A percentile compares a stretch with the other conserved stretches of the same genome.
These are phyloP conservation scores for Akanthomyces dipterigenus DNA, from an alignment of 2,329 filamentous ascomycete genomes.

Conservation along the genomic window DNA sequence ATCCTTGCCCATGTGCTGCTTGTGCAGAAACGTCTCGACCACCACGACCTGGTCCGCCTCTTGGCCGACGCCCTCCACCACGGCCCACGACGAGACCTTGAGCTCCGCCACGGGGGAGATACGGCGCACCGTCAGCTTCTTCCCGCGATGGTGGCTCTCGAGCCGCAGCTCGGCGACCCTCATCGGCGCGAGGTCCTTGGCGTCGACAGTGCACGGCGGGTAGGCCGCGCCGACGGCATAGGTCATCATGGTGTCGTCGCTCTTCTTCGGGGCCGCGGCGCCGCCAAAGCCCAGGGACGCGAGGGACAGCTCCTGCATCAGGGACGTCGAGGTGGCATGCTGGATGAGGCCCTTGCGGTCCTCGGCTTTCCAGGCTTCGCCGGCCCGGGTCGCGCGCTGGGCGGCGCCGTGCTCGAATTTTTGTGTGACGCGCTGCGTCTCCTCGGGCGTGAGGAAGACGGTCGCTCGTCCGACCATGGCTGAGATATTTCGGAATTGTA, in stretches of 20 bases:
- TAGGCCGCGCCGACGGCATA: constrained; percentile 23
- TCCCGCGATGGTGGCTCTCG: constrained; percentile 26
- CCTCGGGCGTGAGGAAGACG: constrained; percentile 26
- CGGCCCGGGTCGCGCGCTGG: constrained; percentile 18
- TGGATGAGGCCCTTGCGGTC: constrained; percentile 18
- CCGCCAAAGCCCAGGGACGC: constrained; percentile 17
- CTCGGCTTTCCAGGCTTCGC: constrained; percentile 16
- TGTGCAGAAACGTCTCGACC: constrained; percentile 28
- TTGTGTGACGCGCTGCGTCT: constrained; percentile 22
- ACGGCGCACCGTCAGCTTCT: constrained; percentile 20
- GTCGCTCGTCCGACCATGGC: constrained; percentile 21
- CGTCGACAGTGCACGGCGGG: constrained; percentile 17
- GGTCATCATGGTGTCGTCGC: constrained; percentile 21
- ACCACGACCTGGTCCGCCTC: constrained; percentile 20
- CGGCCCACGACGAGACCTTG: constrained; percentile 22
- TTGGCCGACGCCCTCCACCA: constrained; percentile 25
- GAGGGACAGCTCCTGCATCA: constrained; percentile 26
- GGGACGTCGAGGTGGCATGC: constrained; percentile 22
- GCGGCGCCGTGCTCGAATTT: constrained; percentile 18
- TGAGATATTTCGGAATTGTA: not conserved
- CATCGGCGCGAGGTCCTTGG: constrained; percentile 21
- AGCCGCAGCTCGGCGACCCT: constrained; percentile 19
- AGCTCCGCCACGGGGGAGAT: constrained; percentile 21
- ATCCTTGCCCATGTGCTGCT: constrained; percentile 25
- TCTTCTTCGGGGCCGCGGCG: constrained; percentile 10